These are phyloP conservation scores for Lentinula aciculospora DNA, from an alignment of 768 basidiomycete genomes.

Conservation along the genomic window DNA sequence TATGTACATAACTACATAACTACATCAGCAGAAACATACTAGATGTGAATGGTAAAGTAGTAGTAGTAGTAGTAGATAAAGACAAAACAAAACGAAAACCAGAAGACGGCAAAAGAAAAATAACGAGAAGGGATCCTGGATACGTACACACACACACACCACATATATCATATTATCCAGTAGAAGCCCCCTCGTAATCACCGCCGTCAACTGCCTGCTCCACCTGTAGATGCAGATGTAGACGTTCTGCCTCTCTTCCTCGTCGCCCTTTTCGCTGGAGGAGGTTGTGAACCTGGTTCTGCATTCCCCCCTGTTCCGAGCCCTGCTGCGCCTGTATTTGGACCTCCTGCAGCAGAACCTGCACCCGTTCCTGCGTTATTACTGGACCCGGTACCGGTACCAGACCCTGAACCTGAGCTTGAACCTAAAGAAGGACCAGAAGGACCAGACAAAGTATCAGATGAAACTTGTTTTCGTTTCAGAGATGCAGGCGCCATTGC, in stretches of 20 bases:
- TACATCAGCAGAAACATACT: no score
- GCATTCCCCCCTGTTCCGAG: not conserved
- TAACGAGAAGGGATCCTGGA: no score
- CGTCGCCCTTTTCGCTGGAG: not conserved
- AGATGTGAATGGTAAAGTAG: no score
- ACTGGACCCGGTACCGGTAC: not conserved
- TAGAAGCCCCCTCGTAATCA: no score
- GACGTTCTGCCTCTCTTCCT: conserved; percentile 2
- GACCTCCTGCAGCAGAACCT: not conserved
- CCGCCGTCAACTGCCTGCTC: not conserved
- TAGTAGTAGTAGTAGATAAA: no score
- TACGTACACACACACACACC: no score
- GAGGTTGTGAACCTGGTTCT: not conserved
- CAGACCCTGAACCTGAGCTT: not conserved
- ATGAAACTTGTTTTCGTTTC: conserved; percentile 40
- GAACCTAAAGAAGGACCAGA: not conserved
- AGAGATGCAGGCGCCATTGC: conserved; percentile 41
- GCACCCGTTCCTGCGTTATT: not conserved
- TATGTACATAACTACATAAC: no score
- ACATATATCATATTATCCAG: no score
- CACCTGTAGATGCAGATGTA: not conserved
- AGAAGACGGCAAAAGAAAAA: no score
- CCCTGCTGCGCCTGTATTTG: not conserved
- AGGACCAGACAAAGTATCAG: no score
- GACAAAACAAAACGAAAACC: no score